Conservation (phyloP, 768 basidiomycete species). For the Butyriboletus loyo region DNA sequence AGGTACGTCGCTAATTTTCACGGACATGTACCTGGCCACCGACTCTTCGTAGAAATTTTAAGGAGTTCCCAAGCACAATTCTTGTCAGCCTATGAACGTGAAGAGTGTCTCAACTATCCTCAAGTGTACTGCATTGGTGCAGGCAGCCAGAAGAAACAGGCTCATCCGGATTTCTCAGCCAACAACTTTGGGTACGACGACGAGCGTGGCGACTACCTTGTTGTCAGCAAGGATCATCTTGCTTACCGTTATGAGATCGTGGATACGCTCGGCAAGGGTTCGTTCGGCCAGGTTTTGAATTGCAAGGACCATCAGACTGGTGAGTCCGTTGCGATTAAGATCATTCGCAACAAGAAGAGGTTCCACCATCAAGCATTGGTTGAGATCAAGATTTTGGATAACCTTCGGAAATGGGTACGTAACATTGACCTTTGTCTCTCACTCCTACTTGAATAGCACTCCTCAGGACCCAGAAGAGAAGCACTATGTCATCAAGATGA, state of each 20-base stretch:
- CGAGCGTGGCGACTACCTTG: constrained; percentile 94
- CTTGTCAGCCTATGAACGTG: constrained; percentile 84
- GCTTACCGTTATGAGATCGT: constrained; percentile 96
- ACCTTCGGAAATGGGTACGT: constrained; percentile 93
- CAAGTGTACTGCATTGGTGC: constrained; percentile 81
- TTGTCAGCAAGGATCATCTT: constrained; percentile 88
- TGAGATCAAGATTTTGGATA: constrained; percentile 98
- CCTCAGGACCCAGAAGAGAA: constrained; percentile 94
- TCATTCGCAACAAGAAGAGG: constrained; percentile 98
- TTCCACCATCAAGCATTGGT: constrained; percentile 98
- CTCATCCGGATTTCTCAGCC: constrained; percentile 63
- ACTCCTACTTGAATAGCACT: not conserved
- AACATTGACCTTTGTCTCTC: not conserved
- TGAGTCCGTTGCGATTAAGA: constrained; percentile 97
- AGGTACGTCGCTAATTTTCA: constrained; percentile 45
- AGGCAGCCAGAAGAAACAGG: constrained; percentile 79
- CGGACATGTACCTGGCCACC: constrained; percentile 5
- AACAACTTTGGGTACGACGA: constrained; percentile 98
- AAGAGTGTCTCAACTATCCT: constrained; percentile 87
- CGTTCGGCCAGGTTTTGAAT: constrained; percentile 94
- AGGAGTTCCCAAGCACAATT: constrained; percentile 63
- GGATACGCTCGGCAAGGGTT: constrained; percentile 93
- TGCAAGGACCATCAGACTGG: constrained; percentile 96
- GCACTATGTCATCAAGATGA: constrained; percentile 97
- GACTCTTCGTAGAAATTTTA: constrained; percentile 49